Evolutionary conservation across 768 basidiomycete species (phyloP), one percentile per base, ranked within the genome.

Genomic region (Leccinellum luteum): DNA sequence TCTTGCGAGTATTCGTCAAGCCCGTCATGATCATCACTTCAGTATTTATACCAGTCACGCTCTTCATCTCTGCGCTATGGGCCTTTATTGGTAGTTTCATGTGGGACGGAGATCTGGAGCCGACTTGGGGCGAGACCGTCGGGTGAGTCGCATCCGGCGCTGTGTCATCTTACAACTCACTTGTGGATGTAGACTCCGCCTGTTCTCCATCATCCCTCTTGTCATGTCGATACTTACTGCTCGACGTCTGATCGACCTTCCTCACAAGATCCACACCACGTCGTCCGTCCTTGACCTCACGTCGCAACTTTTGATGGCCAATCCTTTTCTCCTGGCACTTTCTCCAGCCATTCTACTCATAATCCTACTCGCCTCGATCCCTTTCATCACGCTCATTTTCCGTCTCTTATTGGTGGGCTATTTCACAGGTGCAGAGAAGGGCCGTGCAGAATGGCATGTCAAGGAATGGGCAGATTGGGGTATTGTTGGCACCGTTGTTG

Each of bases 1-100:
- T 95, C 43, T 74, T 96, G 51, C 84, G 86, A 57, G 79, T 91
- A 58, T 93, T 94, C 64, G 89, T 92, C 56, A 84, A 86, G 56
- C 93, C 94, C 17, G 89, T 92, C 51, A 85, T 96, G 78, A 73
- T 92, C 35, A 81, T 80, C 23, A 92, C 90, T 0, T 85, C 86
- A 17, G 76, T 93, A 27, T 88, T 89, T 65, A 84, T 90, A 49
- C 90, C 92, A 41, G 80, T 81, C 27, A 85, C 86, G 0, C 75
- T 93, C 59, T 80, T 90, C 65, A 77, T 90, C 50, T 90, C 87
- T 43, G 83, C 89, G 7, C 62, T 91, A 25, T 91, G 90, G 84
- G 89, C 90, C 1, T 92, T 93, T 70, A 76, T 86, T 14, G 90
- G 89, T 30, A 90, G 88, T 66, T 92, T 92, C 62, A 78, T 83